phyloP scores from a whole-genome alignment of 2,329 filamentous ascomycete genomes.

The Fusarium scirpi region DNA sequence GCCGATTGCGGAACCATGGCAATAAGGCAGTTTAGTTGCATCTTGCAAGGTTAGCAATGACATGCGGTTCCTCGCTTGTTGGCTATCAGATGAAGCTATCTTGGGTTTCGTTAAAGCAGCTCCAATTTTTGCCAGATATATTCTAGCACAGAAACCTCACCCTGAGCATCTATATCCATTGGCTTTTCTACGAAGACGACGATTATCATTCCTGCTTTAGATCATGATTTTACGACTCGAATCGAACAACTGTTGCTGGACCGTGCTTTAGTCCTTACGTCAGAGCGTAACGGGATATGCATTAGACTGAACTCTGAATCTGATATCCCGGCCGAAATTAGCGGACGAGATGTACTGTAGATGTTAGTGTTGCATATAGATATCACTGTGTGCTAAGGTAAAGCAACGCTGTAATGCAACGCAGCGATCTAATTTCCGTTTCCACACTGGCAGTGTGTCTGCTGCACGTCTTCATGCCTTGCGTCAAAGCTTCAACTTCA shows the following conservation, averaged over 20 bases:
- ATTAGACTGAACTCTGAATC: constrained; percentile 37
- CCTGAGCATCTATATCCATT: constrained; percentile 5
- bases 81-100: constrained; percentile 9
- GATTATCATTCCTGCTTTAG: constrained; percentile 19
- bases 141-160: constrained; percentile 20
- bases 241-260: constrained; percentile 8
- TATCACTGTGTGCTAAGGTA: not conserved
- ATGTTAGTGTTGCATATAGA: constrained; percentile 15
- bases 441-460: not conserved
- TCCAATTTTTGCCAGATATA: constrained; percentile 29
- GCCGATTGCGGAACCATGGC: constrained; percentile 12
- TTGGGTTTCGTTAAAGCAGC: constrained; percentile 5
- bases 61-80: constrained; percentile 26
- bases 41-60: constrained; percentile 16
- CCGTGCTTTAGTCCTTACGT: constrained; percentile 34
- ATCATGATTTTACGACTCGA: constrained; percentile 19
- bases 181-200: constrained; percentile 1
- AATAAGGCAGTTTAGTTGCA: constrained; percentile 1
- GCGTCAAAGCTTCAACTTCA: not conserved
- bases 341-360: constrained; percentile 3
- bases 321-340: constrained; percentile 33
- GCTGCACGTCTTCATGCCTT: constrained; percentile 23
- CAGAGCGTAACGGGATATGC: constrained; percentile 20
- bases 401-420: constrained; percentile 24
- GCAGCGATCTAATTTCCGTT: constrained; percentile 19